phyloP scores from a whole-genome alignment of 2,329 filamentous ascomycete species.

The Colletotrichum sp. region DNA sequence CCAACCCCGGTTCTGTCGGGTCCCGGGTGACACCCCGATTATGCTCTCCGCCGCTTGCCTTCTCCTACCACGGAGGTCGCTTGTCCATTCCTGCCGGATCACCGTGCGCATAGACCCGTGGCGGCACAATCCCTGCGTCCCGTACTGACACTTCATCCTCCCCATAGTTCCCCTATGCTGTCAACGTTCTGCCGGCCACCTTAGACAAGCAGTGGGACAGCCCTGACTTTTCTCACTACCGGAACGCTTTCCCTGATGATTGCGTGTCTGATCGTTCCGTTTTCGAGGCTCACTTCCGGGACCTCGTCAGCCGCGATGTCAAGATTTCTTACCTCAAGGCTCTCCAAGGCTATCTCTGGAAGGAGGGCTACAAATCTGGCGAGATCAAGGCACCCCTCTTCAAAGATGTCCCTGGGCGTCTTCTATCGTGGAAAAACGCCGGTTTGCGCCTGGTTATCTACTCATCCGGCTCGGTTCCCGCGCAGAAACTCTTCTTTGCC shows the following conservation, averaged over 20 bases:
- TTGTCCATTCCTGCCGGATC: constrained; percentile 2
- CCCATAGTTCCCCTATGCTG: constrained; percentile 76
- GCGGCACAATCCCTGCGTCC: neutral
- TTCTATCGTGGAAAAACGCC: constrained; percentile 62
- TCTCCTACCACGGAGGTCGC: constrained; percentile 4
- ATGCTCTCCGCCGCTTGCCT: constrained; percentile 2
- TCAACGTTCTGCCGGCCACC: constrained; percentile 68
- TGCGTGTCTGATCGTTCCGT: constrained; percentile 62
- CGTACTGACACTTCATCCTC: neutral
- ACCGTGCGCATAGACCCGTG: neutral
- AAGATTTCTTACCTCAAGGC: constrained; percentile 81
- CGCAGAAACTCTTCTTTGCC: constrained; percentile 80
- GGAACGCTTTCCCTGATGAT: constrained; percentile 72
- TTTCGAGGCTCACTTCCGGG: constrained; percentile 70
- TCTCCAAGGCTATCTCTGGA: constrained; percentile 82
- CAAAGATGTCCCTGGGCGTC: constrained; percentile 70
- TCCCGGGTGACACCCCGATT: constrained; percentile 21
- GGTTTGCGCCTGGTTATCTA: constrained; percentile 75
- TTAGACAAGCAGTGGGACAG: constrained; percentile 72
- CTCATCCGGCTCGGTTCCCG: constrained; percentile 80
- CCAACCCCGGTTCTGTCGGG: constrained; percentile 18
- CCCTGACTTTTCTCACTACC: constrained; percentile 69
- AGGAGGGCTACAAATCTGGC: constrained; percentile 73
- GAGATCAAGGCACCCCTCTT: constrained; percentile 77
- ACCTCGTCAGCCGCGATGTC: constrained; percentile 74